A percentile compares a stretch with the other conserved stretches of the same genome.
Conservation (phyloP, 305 asterid genomes). For the Fraxinus sp. region DNA sequence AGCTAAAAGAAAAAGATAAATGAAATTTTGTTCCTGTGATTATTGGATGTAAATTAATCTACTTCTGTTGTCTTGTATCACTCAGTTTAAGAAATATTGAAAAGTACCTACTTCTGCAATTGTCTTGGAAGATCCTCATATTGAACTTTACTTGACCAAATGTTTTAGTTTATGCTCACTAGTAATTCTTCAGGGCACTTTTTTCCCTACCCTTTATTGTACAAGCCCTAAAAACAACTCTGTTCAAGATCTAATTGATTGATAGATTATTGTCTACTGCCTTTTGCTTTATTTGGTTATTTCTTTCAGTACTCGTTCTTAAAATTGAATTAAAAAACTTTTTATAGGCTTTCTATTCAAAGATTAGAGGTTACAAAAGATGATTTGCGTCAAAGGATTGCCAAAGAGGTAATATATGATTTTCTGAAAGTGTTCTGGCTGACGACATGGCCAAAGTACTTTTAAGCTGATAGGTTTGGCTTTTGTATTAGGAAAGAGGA, state of each 20-base stretch:
- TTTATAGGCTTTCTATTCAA: slow-evolving; percentile 87
- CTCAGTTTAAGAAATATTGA: not conserved
- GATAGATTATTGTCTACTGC: slow-evolving; percentile 5
- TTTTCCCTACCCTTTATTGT: not conserved
- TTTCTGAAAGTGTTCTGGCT: slow-evolving; percentile 4
- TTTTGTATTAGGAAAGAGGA: slow-evolving; percentile 75
- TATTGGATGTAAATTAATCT: not conserved
- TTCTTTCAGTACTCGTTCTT: slow-evolving; percentile 12
- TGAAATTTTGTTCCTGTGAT: not conserved
- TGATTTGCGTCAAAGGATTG: slow-evolving; percentile 89
- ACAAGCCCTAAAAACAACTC: not conserved
- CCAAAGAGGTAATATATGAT: slow-evolving; percentile 67
- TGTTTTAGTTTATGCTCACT: not conserved
- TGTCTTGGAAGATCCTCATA: slow-evolving; percentile 1
- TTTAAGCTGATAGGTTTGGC: slow-evolving; percentile 24
- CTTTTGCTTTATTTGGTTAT: slow-evolving; percentile 3
- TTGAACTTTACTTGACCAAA: slow-evolving; percentile 2
- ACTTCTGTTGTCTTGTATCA: not conserved
- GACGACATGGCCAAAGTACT: not conserved
- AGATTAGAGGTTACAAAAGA: slow-evolving; percentile 85
- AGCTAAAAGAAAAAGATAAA: not conserved
- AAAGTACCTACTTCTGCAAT: not conserved
- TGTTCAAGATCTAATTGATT: not conserved
- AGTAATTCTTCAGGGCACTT: not conserved
- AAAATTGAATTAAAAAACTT: slow-evolving; percentile 22